Base-by-base conservation (phyloP, 805 yeast genomes). In the Saccharomyces eubayanus region DNA sequence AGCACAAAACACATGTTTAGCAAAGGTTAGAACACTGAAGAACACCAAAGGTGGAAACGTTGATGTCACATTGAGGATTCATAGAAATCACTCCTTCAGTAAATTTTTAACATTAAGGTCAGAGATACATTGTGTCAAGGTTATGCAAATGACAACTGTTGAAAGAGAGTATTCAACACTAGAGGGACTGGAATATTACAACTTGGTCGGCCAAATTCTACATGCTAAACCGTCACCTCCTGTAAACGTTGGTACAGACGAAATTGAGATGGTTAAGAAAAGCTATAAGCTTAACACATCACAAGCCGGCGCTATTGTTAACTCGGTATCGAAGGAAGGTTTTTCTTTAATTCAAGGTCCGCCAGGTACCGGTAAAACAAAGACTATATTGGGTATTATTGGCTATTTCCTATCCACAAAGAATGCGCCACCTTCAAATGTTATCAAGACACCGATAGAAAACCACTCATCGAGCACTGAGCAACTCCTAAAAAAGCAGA, bases 361-460 rank as follows among this genome's bases (percentile, higher is more conserved):
- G 0, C 99, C 99, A 0, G 99, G 99, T 70, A 92, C 98, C 0
- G 99, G 99, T 74, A 94, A 94, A 68, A 95, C 99, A 0, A 95
- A 92, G 67, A 94, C 99, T 0, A 94, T 95, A 71, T 68, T 94
- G 47, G 97, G 97, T 27, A 84, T 92, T 50, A 80, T 92, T 31
- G 97, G 97, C 0, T 82, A 89, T 53, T 81, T 83, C 55, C 68
- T 87, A 46, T 78, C 88, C 1, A 67, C 66, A 5, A 58, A 55
- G 31, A 69, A 62, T 29, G 55, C 58, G 1, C 53, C 62, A 6
- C 57, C 71, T 8, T 36, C 61, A 0, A 66, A 66, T 49, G 64
- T 65, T 1, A 72, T 73, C 10, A 64, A 70, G 2, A 62, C 68
- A 5, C 73, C 78, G 6, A 58, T 57, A 31, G 58, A 59, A n/a